Evolutionary conservation across 2,329 filamentous ascomycete species (phyloP).

Genomic region (Aspergillus sp.): DNA sequence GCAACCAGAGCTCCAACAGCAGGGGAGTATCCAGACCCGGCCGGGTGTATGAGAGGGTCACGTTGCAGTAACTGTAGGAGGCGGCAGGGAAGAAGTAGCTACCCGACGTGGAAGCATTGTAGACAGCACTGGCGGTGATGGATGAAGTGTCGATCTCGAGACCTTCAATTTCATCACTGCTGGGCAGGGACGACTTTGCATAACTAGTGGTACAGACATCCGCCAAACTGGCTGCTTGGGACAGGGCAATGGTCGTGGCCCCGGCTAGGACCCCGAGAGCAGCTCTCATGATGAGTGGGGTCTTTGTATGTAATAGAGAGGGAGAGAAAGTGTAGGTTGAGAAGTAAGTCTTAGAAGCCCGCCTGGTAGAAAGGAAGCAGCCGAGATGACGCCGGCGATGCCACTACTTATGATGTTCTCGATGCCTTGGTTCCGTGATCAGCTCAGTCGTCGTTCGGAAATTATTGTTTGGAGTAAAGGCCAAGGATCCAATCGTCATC

Average conservation of each 20-base stretch:
- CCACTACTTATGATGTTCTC: neutral
- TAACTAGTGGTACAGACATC: neutral
- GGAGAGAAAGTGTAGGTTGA: no score
- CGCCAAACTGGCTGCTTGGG: neutral
- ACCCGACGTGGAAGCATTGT: neutral
- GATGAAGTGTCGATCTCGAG: neutral
- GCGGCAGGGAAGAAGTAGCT: neutral
- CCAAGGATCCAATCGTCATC: neutral
- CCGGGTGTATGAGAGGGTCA: constrained; percentile 47
- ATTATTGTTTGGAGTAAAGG: neutral
- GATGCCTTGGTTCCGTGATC: neutral
- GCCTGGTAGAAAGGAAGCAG: neutral
- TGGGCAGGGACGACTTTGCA: neutral
- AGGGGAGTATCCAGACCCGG: constrained; percentile 42
- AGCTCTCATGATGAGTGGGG: neutral
- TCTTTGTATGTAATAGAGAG: neutral
- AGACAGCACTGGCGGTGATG: neutral
- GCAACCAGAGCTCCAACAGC: constrained; percentile 41
- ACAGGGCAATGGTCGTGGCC: neutral
- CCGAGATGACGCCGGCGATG: neutral
- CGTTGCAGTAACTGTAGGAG: constrained; percentile 38
- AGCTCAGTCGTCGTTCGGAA: neutral
- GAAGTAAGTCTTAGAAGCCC: neutral
- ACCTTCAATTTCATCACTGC: neutral
- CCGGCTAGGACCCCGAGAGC: neutral